A percentile compares a stretch with the other conserved stretches of the same genome.
phyloP scores from a whole-genome alignment of 108 stramenopile species.

The Parmales sp. region DNA sequence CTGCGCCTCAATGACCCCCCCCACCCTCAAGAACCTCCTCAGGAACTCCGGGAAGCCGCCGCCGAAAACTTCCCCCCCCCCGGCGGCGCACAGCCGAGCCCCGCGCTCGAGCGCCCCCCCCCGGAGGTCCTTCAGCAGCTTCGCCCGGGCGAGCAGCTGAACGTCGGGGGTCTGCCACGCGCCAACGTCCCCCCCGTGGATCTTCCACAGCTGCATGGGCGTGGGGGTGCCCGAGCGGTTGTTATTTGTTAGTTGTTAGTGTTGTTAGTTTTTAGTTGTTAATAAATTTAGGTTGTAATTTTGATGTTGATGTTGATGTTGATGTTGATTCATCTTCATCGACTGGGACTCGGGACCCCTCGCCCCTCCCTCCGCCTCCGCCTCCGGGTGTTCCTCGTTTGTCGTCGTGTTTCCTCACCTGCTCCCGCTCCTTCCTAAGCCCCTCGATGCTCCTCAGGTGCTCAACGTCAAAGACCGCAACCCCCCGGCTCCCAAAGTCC shows the following conservation, averaged over 20 bases:
- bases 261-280: too few species aligned
- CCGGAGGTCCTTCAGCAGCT: conserved; percentile 20
- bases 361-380: neutral
- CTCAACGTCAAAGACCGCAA: conserved; percentile 25
- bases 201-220: neutral
- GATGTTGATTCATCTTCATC: too few species aligned
- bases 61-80: neutral
- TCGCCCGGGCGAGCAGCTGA: conserved; percentile 27
- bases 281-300: too few species aligned
- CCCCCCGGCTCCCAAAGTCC: conserved; percentile 17
- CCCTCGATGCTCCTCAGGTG: conserved; percentile 16
- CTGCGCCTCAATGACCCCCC: conserved; percentile 39
- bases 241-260: too few species aligned
- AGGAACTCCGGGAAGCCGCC: conserved; percentile 18
- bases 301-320: too few species aligned
- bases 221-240: too few species aligned
- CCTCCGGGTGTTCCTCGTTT: too few species aligned
- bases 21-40: conserved; percentile 13
- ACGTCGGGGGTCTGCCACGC: conserved; percentile 30
- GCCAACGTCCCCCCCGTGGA: conserved; percentile 6
- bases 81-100: neutral
- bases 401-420: neutral
- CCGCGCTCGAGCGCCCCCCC: conserved; percentile 5
- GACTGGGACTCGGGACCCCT: too few species aligned
- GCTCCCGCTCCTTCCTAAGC: conserved; percentile 22